phyloP scores from a whole-genome alignment of 2,329 filamentous ascomycete genomes.

The Coleophoma eucalyptorum region DNA sequence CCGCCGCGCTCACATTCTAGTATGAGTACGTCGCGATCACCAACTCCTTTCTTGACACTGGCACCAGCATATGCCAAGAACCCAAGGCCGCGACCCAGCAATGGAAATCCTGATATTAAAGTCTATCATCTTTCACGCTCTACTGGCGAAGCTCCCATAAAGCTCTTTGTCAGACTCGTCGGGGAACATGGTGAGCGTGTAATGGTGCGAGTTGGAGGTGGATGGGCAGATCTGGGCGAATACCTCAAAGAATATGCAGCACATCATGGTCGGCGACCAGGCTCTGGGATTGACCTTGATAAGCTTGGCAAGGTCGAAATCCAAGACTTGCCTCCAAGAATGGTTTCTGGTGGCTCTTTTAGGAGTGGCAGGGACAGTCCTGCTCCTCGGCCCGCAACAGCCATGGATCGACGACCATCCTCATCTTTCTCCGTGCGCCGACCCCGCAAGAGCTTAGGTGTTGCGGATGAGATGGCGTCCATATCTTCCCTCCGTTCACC shows the following conservation, averaged over 20 bases:
- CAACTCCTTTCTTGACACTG: constrained; percentile 65
- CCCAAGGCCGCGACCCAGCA: constrained; percentile 41
- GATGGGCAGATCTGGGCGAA: constrained; percentile 96
- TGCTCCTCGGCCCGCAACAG: constrained; percentile 18
- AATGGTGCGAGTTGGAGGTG: constrained; percentile 96
- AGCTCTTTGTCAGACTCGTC: constrained; percentile 89
- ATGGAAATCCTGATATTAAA: constrained; percentile 71
- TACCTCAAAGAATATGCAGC: constrained; percentile 91
- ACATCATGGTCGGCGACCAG: constrained; percentile 76
- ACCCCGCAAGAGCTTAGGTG: constrained; percentile 18
- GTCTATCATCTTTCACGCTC: constrained; percentile 87
- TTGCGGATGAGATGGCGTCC: constrained; percentile 3
- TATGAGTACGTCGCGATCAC: constrained; percentile 38
- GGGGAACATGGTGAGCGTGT: constrained; percentile 88
- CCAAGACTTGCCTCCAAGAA: constrained; percentile 42
- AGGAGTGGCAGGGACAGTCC: constrained; percentile 36
- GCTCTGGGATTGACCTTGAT: constrained; percentile 25
- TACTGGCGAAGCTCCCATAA: constrained; percentile 83
- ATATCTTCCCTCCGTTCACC: constrained; percentile 10
- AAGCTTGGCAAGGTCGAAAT: constrained; percentile 54
- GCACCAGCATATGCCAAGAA: constrained; percentile 53
- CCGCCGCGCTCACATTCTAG: constrained; percentile 25
- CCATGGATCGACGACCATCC: constrained; percentile 18
- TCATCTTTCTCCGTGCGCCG: constrained; percentile 24
- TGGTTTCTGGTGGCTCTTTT: constrained; percentile 20